Base-by-base conservation (phyloP, 148 eudicot species). In the Camellia japonica region DNA sequence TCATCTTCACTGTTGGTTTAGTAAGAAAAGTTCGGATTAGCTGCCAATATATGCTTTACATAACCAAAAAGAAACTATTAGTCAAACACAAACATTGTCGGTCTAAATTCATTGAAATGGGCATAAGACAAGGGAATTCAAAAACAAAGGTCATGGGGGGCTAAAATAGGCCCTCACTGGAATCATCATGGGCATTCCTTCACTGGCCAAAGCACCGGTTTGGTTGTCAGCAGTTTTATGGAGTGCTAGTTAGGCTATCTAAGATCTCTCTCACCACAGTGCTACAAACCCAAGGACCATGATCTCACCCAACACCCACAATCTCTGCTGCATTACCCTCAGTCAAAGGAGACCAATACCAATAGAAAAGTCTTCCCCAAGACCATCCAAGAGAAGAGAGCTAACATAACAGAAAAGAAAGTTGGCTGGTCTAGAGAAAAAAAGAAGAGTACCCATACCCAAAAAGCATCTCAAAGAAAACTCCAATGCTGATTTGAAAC, bases 271-370 rank as follows among this genome's bases (percentile, higher is more conserved):
- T 55, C 59, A 55, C 59, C 15, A 55, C 0, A 55, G 12, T 55
- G 59, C 59, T 55, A 55, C 59, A 51, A 51, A 72, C 18, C 43
- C 60, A 49, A 71, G 75, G 58, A 52, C 60, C 58, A 72, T 20
- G 55, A 51, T 72, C 58, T 49, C 58, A 71, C 74, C 15, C 20
- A 71, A n/a, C 13, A n/a, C 18, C 60, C 12, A 72, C 59, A 51
- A 23, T 6, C 59, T 51, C 60, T 72, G 60, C 60, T 72, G 60
- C 60, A 72, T 72, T 55, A 70, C 60, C 43, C 75, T 52, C 60
- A 11, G 60, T 51, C 43, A 52, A 52, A 72, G 6, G 67, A 63
- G 67, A 20, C 41, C 38, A 5, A 63, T 44, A 52, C 75, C 12
- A 0, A 3, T 19, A 19, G 74, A 47, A 51, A 71, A 72, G 20